Conservation (phyloP, 352 stramenopile species). For the Phytophthora sp. region DNA sequence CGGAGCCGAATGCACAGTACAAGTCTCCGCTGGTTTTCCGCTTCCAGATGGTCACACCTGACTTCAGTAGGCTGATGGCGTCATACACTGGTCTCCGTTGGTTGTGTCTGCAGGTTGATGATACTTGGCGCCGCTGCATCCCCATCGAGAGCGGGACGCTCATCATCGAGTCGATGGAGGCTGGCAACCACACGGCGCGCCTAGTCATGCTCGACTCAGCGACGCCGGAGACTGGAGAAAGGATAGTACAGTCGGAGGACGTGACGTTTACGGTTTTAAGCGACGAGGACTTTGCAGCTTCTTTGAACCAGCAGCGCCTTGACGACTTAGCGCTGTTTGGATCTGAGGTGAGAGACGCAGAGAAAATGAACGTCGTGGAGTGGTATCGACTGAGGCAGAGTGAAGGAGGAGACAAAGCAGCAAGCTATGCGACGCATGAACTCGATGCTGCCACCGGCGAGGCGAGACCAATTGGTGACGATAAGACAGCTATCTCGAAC, state of each 20-base stretch:
- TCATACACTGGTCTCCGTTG: slow-evolving; percentile 22
- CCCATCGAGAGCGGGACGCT: slow-evolving; percentile 25
- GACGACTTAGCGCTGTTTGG: slow-evolving; percentile 21
- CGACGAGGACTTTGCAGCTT: slow-evolving; percentile 15
- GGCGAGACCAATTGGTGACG: not conserved
- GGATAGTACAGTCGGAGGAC: slow-evolving; percentile 13
- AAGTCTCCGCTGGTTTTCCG: slow-evolving; percentile 37
- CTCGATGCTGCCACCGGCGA: slow-evolving; percentile 29
- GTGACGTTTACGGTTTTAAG: slow-evolving; percentile 29
- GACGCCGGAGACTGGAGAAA: slow-evolving; percentile 16
- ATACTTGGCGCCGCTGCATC: slow-evolving; percentile 24
- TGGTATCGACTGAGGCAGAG: slow-evolving; percentile 21
- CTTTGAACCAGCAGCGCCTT: slow-evolving; percentile 14
- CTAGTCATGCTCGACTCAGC: slow-evolving; percentile 27
- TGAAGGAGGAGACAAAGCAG: not conserved
- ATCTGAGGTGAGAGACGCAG: not conserved
- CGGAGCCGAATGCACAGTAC: slow-evolving; percentile 20
- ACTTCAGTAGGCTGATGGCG: slow-evolving; percentile 19
- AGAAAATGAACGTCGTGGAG: slow-evolving; percentile 17
- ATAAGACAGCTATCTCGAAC: not conserved
- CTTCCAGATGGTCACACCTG: slow-evolving; percentile 12
- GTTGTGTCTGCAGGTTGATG: slow-evolving; percentile 36
- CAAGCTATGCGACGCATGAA: slow-evolving; percentile 7
- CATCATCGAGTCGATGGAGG: slow-evolving; percentile 17
- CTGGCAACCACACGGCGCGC: slow-evolving; percentile 33